Evolutionary conservation across 2,329 filamentous ascomycete species (phyloP).

Genomic region (Macrophomina phaseolina): DNA sequence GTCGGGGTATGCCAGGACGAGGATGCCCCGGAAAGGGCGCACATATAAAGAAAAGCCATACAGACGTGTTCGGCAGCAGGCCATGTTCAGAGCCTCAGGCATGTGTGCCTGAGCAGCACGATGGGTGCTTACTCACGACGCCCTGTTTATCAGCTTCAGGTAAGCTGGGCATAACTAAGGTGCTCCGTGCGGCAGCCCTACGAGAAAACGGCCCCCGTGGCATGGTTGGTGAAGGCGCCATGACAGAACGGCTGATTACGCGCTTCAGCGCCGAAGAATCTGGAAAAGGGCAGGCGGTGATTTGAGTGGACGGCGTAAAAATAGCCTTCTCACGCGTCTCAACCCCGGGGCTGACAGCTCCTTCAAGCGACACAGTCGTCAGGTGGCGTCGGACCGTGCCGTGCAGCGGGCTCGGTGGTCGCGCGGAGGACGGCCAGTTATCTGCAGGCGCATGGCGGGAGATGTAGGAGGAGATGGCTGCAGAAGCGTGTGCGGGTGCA

Average conservation of each 20-base stretch:
- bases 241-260: conserved; percentile 39
- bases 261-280: conserved; percentile 74
- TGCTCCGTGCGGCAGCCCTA: conserved; percentile 65
- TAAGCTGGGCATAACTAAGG: conserved; percentile 40
- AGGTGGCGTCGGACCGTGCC: conserved; percentile 24
- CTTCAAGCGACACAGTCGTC: conserved; percentile 3
- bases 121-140: conserved; percentile 17
- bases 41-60: background rate
- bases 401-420: background rate
- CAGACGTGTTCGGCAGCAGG: background rate
- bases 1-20: background rate
- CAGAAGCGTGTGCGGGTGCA: background rate
- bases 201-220: conserved; percentile 68
- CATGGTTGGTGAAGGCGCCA: background rate
- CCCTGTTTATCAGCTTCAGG: conserved; percentile 21
- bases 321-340: conserved; percentile 3
- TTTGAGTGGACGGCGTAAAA: conserved; percentile 55
- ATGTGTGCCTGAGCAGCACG: conserved; percentile 8
- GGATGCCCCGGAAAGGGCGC: background rate
- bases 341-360: conserved; percentile 1
- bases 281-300: conserved; percentile 76
- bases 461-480: background rate
- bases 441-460: background rate
- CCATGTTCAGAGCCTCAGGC: conserved; percentile 2
- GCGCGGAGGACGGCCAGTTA: background rate